These are phyloP conservation scores for Arthromyces matolae DNA, from an alignment of 768 basidiomycete genomes.

Conservation along the genomic window DNA sequence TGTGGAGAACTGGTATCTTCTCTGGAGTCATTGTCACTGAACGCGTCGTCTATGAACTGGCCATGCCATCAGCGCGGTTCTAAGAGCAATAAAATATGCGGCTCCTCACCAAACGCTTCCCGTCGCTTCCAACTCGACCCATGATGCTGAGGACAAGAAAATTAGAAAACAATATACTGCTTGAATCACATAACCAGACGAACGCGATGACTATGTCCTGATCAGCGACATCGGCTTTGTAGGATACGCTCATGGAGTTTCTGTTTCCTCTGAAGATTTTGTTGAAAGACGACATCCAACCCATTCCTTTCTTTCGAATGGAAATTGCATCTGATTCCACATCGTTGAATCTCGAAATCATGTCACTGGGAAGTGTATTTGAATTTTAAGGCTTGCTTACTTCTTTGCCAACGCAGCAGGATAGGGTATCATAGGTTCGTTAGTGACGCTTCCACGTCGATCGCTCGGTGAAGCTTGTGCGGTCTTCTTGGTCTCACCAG, in stretches of 20 bases:
- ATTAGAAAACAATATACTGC: background rate
- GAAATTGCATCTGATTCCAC: background rate
- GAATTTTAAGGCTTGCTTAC: too few species aligned
- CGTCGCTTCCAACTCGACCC: slow-evolving; percentile 8
- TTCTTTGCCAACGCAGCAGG: too few species aligned
- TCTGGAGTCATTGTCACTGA: background rate
- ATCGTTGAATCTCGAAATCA: too few species aligned
- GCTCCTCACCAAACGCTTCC: slow-evolving; percentile 8
- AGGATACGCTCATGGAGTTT: background rate
- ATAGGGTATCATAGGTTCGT: too few species aligned
- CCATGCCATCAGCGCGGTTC: background rate
- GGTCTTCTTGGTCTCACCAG: too few species aligned
- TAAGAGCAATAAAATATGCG: background rate
- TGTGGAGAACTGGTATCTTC: background rate
- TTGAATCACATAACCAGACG: background rate
- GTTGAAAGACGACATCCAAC: background rate
- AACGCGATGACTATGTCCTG: slow-evolving; percentile 11
- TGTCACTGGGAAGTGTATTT: too few species aligned
- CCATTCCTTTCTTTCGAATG: background rate
- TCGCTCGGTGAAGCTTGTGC: too few species aligned
- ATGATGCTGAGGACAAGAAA: background rate
- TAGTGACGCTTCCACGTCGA: too few species aligned
- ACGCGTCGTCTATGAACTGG: slow-evolving; percentile 8
- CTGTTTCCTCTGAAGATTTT: slow-evolving; percentile 5
- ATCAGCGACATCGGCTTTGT: background rate